phyloP scores from a whole-genome alignment of 192 early-diverging fungal species.

The Dissophora ornata region DNA sequence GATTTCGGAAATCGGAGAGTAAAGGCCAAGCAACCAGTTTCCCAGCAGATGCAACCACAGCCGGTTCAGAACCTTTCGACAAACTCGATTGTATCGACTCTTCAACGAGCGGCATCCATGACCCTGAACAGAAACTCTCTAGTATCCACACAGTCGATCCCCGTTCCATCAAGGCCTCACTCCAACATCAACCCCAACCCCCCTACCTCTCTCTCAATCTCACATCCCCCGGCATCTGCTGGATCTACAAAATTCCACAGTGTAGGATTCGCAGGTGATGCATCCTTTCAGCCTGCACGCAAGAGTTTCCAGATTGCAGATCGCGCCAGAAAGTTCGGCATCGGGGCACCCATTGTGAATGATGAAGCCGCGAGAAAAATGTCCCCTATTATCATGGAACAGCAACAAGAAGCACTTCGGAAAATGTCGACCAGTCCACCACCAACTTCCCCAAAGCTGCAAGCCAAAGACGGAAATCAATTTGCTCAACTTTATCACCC shows the following conservation, averaged over 20 bases:
- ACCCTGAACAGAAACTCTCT: constrained; percentile 35
- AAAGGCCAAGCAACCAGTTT: constrained; percentile 4
- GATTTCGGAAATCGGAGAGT: constrained; percentile 20
- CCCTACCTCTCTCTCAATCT: constrained; percentile 20
- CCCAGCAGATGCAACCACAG: constrained; percentile 2
- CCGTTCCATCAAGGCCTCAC: constrained; percentile 16
- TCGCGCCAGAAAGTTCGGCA: constrained; percentile 55
- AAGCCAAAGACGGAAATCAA: constrained; percentile 1
- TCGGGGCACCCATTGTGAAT: constrained; percentile 57
- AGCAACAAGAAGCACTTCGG: constrained; percentile 49
- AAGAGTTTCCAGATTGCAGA: constrained; percentile 58
- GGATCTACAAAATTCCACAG: neutral
- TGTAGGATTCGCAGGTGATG: neutral
- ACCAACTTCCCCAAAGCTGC: constrained; percentile 3
- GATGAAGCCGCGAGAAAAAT: constrained; percentile 49
- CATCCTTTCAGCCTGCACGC: constrained; percentile 39
- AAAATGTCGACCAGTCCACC: constrained; percentile 46
- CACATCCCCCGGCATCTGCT: constrained; percentile 19
- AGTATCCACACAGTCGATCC: constrained; percentile 12
- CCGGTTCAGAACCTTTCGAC: constrained; percentile 16
- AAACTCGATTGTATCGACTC: constrained; percentile 37
- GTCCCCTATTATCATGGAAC: constrained; percentile 52
- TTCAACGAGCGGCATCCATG: constrained; percentile 42
- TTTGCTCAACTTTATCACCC: neutral
- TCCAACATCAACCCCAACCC: neutral